Evolutionary conservation across 306 rosid species (phyloP).

Genomic region (Prunus dulcis): DNA sequence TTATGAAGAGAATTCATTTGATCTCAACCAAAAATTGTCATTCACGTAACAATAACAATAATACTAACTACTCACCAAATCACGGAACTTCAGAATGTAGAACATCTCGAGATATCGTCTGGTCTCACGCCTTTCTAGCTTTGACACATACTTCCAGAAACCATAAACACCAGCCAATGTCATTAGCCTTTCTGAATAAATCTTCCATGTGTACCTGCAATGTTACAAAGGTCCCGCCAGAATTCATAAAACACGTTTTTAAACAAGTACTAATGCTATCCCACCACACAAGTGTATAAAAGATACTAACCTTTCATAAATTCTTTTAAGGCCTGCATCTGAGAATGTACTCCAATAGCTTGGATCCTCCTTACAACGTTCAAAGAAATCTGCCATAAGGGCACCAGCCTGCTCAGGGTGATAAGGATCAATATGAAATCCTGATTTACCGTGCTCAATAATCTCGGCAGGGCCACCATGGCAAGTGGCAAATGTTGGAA

Average conservation of each 20-base stretch:
- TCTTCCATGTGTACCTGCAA: constrained; percentile 88
- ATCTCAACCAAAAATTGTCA: not conserved
- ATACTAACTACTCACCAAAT: constrained; percentile 57
- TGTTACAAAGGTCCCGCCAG: constrained; percentile 8
- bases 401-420: constrained; percentile 70
- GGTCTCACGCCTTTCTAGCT: constrained; percentile 84
- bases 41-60: not conserved
- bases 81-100: constrained; percentile 89
- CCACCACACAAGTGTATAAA: not conserved
- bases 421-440: constrained; percentile 92
- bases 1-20: not conserved
- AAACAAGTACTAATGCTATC: not conserved
- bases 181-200: constrained; percentile 89
- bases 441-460: constrained; percentile 79
- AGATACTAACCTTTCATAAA: constrained; percentile 60
- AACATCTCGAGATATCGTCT: constrained; percentile 94
- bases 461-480: constrained; percentile 99
- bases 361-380: constrained; percentile 60
- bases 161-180: constrained; percentile 88
- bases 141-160: constrained; percentile 94
- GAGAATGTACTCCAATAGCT: constrained; percentile 69
- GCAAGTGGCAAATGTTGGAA: constrained; percentile 86
- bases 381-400: constrained; percentile 61
- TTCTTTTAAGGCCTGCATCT: constrained; percentile 77
- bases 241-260: not conserved